A percentile compares a stretch with the other conserved stretches of the same genome.
phyloP scores from a whole-genome alignment of 2,329 filamentous ascomycete species.

The Colletotrichum tamarilloi region DNA sequence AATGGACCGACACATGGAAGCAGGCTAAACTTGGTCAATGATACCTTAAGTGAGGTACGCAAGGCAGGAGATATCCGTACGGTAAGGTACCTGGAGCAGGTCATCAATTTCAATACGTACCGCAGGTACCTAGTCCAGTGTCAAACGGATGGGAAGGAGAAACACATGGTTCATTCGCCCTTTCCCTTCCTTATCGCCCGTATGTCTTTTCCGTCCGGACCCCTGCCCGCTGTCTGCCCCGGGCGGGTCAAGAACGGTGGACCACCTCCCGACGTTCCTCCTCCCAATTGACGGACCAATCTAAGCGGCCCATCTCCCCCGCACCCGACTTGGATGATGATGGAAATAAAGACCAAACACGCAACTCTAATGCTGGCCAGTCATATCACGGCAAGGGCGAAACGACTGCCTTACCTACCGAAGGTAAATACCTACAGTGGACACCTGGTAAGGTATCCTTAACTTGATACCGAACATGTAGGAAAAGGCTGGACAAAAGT shows the following conservation, averaged over 20 bases:
- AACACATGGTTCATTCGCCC: background rate
- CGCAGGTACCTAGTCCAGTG: background rate
- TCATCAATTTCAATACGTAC: background rate
- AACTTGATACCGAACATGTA: background rate
- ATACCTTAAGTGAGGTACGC: background rate
- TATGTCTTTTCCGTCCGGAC: background rate
- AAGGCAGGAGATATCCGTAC: too few species aligned
- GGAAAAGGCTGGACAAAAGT: background rate
- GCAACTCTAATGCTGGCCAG: background rate
- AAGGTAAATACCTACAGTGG: background rate
- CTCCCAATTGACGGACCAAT: constrained; percentile 6
- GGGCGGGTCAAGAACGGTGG: background rate
- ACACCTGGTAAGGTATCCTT: background rate
- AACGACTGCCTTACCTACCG: background rate
- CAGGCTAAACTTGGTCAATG: background rate
- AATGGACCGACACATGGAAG: background rate
- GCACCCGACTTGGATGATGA: background rate
- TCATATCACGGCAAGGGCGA: background rate
- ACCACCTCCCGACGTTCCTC: background rate
- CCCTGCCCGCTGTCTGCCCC: background rate
- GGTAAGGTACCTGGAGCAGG: too few species aligned
- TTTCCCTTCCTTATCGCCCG: background rate
- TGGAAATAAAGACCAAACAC: constrained; percentile 10
- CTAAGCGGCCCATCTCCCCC: constrained; percentile 4
- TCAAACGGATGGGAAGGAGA: background rate